Base-by-base conservation (phyloP, 2,329 filamentous ascomycete species). In the Verticillium klebahnii region DNA sequence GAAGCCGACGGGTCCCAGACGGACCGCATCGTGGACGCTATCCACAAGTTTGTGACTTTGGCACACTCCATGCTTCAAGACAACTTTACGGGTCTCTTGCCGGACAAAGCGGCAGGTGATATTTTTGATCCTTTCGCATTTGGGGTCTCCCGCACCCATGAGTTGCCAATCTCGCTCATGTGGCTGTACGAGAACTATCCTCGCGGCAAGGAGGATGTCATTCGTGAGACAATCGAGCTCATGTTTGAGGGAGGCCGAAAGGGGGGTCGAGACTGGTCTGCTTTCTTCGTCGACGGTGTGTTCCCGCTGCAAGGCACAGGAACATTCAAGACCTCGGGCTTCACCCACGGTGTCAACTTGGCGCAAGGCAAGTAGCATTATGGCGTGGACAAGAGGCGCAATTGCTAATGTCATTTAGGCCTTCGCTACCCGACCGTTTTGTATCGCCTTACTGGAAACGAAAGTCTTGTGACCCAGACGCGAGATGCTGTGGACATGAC, bases 51-150 rank as follows among this genome's bases (percentile, higher is more conserved):
- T 65, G 71, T 82, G 40, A 67, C 71, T 4, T 70, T 87, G 3
- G 79, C 80, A 67, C 77, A 86, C 64, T 70, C 69, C 36, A 88
- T 88, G 84, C 75, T 88, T 19, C 72, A 75, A 60, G 70, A 85
- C 61, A 78, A 85, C 65, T 80, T 79, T 55, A 78, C 77, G 1
- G 85, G 85, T 0, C 78, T 83, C 60, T 70, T 82, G 17, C 74
- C 74, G 58, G 78, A 80, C 34, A 67, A 72, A 1, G 3, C 37
- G 2, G 37, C 12, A 5, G 75, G 75, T 2, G 77, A 81, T 61
- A 68, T 74, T 14, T 77, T 82, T 31, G 75, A 79, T 60, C 66
- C 67, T 60, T 69, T 65, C 66, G 72, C 69, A 55, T 71, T 68
- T 70, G 76, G 76, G 37, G 69, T 65, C 31, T 72, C 69, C 23